Evolutionary conservation across 805 yeast genomes (phyloP), one percentile per base, ranked within the genome.

Genomic region (Ogataea pilisensis): DNA sequence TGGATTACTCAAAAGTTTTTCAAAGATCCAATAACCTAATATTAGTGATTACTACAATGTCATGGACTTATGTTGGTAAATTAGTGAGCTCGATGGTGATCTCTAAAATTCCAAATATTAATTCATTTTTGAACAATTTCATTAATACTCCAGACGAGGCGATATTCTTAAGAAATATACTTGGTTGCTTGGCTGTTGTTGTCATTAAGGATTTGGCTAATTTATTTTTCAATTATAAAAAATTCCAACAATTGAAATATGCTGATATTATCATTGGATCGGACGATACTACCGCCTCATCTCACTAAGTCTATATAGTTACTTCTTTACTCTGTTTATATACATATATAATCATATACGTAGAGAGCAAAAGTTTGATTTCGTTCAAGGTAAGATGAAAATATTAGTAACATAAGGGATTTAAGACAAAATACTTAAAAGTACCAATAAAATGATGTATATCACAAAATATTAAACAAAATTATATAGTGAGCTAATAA

Each of bases 141-240:
- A 48, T 54, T 9, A 41, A 44, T 14, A 66, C 70, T 0, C 72
- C 73, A 1, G 70, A 67, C 46, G 70, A 68, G 40, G 53, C 55
- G 1, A 45, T 53, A 7, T 66, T 62, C 32, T 43, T 62, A 1
- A 38, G 63, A 17, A 66, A 68, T 37, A 18, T 68, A n/a, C 22
- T 64, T 5, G 71, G 70, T 1, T 59, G 69, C 44, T 24, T 52
- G 9, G 37, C 46, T 4, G 61, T 58, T 9, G 63, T 57, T 0
- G 9, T 67, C 2, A 3, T 49, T 1, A 63, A 66, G 31, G 72
- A 69, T 44, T 28, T 57, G 12, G 34, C 50, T n/a, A 58, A 60
- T 39, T 45, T 66, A 16, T 59, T 49, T 36, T 40, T 64, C 20
- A 51, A 66, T 11, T 66, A 63, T 57, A 58, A 49, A 29, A 57